phyloP scores from a whole-genome alignment of 108 stramenopile species.

The Cyclotella baltica region DNA sequence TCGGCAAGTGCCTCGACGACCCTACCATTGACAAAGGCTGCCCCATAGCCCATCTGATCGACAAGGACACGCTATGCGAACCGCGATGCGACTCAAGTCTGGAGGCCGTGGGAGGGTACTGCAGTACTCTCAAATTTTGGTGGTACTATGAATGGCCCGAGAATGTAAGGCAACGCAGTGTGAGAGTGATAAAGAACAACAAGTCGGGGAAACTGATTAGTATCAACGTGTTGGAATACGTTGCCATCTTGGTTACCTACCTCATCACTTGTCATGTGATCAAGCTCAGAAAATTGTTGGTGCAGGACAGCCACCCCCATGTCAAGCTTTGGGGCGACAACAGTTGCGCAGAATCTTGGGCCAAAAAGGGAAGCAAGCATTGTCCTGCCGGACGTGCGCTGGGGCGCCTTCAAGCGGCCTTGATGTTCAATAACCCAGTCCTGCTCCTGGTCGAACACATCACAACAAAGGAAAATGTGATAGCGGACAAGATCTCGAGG shows the following conservation, averaged over 20 bases:
- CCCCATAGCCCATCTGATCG: conserved; percentile 12
- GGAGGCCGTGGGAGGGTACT: conserved; percentile 7
- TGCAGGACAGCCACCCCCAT: background rate
- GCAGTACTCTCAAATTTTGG: background rate
- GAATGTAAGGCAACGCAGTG: background rate
- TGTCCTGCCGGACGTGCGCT: background rate
- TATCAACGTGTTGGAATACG: conserved; percentile 26
- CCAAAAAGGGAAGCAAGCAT: conserved; percentile 12
- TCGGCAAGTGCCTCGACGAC: background rate
- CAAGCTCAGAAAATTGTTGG: background rate
- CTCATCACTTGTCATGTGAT: background rate
- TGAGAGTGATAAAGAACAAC: background rate
- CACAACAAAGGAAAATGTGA: background rate
- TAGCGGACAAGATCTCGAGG: conserved; percentile 23
- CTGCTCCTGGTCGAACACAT: conserved; percentile 1
- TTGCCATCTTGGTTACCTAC: conserved; percentile 13
- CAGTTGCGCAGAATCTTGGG: background rate
- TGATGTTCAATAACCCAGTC: conserved; percentile 21
- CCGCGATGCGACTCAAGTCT: conserved; percentile 3
- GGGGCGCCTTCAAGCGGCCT: conserved; percentile 16
- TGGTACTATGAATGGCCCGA: conserved; percentile 24
- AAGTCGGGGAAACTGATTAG: background rate
- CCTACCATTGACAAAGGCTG: background rate
- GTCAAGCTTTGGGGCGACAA: conserved; percentile 22
- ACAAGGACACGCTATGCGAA: background rate